A percentile compares a stretch with the other conserved stretches of the same genome.
These are phyloP conservation scores for Microcyclosporella mali DNA, from an alignment of 2,329 filamentous ascomycete genomes.

Conservation along the genomic window DNA sequence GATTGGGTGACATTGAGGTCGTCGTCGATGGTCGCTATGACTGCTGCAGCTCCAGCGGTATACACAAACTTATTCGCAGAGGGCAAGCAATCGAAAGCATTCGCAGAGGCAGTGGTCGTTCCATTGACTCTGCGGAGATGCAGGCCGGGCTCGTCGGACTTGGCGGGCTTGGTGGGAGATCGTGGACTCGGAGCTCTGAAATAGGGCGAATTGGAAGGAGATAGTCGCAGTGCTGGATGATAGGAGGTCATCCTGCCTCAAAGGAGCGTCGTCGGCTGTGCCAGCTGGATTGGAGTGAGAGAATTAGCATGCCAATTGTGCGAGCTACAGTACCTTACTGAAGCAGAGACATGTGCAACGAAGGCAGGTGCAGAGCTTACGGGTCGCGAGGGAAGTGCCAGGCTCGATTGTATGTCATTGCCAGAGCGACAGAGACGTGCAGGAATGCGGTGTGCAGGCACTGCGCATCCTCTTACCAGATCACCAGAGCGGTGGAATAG, in stretches of 20 bases:
- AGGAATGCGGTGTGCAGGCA: too few relatives aligned
- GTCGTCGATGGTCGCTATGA: constrained; percentile 73
- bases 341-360: background rate
- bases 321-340: too few relatives aligned
- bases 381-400: constrained; percentile 13
- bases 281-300: constrained; percentile 7
- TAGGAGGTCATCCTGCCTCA: constrained; percentile 16
- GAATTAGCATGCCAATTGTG: background rate
- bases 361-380: constrained; percentile 1
- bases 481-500: too few relatives aligned
- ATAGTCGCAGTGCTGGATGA: constrained; percentile 40
- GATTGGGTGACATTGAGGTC: constrained; percentile 62
- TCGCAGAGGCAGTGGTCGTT: constrained; percentile 77
- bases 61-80: constrained; percentile 71
- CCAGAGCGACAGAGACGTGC: constrained; percentile 5
- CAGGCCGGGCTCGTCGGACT: constrained; percentile 47
- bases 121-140: constrained; percentile 81
- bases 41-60: constrained; percentile 87
- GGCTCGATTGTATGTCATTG: constrained; percentile 6
- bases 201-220: constrained; percentile 68
- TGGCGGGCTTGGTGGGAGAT: constrained; percentile 51
- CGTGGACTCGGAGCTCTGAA: constrained; percentile 55
- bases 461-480: too few relatives aligned
- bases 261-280: constrained; percentile 16
- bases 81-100: constrained; percentile 76